Evolutionary conservation across 163 green algal species (phyloP), one percentile per base, ranked within the genome.

Genomic region (Scenedesmus sp.): DNA sequence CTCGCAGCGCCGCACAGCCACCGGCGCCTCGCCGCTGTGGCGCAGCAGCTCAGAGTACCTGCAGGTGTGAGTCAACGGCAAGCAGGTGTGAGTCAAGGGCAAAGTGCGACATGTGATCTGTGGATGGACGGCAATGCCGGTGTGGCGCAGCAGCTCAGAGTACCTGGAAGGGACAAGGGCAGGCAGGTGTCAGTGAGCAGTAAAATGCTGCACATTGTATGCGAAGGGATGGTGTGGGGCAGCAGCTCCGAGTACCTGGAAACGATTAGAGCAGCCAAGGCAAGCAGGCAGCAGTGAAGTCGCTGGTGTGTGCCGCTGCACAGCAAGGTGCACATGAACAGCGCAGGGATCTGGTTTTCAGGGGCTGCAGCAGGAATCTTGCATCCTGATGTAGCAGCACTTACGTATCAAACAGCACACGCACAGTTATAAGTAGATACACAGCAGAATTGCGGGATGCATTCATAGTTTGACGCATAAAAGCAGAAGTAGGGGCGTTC

Each of bases 31-130:
- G 1, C 97, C 97, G 13, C 95, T 88, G 82, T 95, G 94, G 55
- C 96, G 91, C 86, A 99, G 95, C 92, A 99, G 95, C 86, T 97
- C 95, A 20, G 94, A 94, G 84, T 98, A 98, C 70, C 73, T 92
- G 56, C 0, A 13, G 73, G 55, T 16, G 16, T 23, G 52, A 0
- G 13, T 73, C 13, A 73, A 46, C 34, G 34, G 12, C 13, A 73
- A 73, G 70, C 90, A 73, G 62, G 62, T 73, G 13, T 73, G 10
- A 73, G 13, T 73, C 10, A 73, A 46, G 34, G 34, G 34, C 34
- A 46, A 46, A 46, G 34, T 46, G 34, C 34, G 34, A 46, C 34
- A 46, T 46, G 34, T 46, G 34, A 46, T 46, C 34, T 46, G 34
- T 46, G 34, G 34, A 46, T 46, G 34, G 34, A 46, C 34, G 34